A percentile compares a stretch with the other conserved stretches of the same genome.
These are phyloP conservation scores for Eimeria mitis DNA, from an alignment of 169 alveolate species.

Conservation along the genomic window DNA sequence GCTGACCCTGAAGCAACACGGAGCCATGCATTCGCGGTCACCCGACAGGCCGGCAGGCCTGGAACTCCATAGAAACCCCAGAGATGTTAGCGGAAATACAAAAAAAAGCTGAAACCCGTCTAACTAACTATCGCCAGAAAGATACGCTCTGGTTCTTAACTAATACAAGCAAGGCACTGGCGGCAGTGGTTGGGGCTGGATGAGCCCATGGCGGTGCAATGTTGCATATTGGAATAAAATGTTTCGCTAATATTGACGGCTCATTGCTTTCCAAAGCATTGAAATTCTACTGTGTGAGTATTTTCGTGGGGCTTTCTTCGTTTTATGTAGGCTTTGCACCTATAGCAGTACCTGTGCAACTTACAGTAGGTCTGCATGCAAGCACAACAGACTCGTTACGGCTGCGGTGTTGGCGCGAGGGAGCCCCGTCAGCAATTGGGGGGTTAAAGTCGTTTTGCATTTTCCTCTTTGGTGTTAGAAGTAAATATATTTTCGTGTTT, in stretches of 20 bases:
- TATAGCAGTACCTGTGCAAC: neutral
- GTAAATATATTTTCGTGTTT: neutral
- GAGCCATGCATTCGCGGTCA: neutral
- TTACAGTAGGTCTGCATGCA: neutral
- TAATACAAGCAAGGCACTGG: slow-evolving; percentile 1
- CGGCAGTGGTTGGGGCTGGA: slow-evolving; percentile 14
- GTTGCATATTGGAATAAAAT: neutral
- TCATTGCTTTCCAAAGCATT: neutral
- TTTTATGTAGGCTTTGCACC: neutral
- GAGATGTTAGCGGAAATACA: neutral
- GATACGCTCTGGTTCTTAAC: neutral
- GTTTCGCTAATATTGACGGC: neutral
- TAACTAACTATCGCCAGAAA: neutral
- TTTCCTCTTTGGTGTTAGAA: neutral
- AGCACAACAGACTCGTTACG: neutral
- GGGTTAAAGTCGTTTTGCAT: neutral
- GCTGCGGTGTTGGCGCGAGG: slow-evolving; percentile 52
- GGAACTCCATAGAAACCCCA: neutral
- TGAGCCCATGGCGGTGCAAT: neutral
- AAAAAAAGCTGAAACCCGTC: neutral
- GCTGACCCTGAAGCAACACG: too few species aligned
- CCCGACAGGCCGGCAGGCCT: neutral
- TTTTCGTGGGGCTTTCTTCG: neutral
- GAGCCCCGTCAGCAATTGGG: slow-evolving; percentile 6
- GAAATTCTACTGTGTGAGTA: neutral